Conservation (phyloP, 352 stramenopile species). For the Pythium coloratum region DNA sequence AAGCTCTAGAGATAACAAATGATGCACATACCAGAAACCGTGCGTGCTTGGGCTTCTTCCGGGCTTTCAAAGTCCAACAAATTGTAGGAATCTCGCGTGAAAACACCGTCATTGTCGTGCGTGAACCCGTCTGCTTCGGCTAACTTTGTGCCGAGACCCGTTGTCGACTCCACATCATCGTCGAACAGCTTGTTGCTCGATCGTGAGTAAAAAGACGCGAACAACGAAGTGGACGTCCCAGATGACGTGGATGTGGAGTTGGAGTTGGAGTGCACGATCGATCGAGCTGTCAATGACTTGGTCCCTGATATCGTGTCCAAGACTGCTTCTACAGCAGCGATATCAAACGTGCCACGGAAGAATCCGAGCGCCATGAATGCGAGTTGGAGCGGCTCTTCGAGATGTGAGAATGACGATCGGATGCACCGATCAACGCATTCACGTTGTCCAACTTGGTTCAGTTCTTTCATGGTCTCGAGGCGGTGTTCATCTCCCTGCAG, state of each 20-base stretch:
- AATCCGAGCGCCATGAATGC: constrained; percentile 84
- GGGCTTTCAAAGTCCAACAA: constrained; percentile 66
- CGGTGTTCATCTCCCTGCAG: constrained; percentile 58
- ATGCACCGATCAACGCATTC: constrained; percentile 83
- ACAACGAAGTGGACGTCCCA: constrained; percentile 22
- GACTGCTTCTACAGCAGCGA: constrained; percentile 63
- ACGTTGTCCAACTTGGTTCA: constrained; percentile 77
- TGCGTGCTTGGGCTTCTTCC: constrained; percentile 60
- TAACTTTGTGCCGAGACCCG: constrained; percentile 66
- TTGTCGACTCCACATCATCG: constrained; percentile 51
- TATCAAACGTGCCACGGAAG: constrained; percentile 74
- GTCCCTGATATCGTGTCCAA: constrained; percentile 27
- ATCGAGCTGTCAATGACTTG: constrained; percentile 8
- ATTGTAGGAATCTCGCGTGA: constrained; percentile 76
- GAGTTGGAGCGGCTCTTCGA: constrained; percentile 59
- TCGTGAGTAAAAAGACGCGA: constrained; percentile 47
- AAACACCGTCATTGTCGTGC: constrained; percentile 71
- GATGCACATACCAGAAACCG: constrained; percentile 28
- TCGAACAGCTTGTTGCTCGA: constrained; percentile 26
- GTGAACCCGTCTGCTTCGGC: constrained; percentile 69
- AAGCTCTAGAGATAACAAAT: neutral
- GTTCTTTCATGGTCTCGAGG: constrained; percentile 69
- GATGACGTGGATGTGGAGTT: constrained; percentile 26
- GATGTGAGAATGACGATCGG: constrained; percentile 75
- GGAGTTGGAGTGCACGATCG: constrained; percentile 25